phyloP scores from a whole-genome alignment of 108 stramenopile species.

The Fistulifera pelliculosa region DNA sequence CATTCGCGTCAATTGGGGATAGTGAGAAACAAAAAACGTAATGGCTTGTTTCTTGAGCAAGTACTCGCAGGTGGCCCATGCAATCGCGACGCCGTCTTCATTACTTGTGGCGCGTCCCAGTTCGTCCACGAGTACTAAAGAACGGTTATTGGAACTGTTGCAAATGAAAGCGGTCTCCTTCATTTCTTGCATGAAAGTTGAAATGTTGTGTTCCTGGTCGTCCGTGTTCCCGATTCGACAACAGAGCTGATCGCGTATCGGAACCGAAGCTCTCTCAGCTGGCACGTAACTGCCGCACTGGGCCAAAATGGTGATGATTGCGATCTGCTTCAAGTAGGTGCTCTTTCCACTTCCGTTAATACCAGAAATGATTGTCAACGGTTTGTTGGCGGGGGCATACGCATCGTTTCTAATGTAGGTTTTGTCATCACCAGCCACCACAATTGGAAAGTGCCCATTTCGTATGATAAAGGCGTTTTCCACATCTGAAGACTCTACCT shows the following conservation, averaged over 20 bases:
- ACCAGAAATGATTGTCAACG: slow-evolving; percentile 78
- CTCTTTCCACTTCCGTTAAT: slow-evolving; percentile 80
- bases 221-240: slow-evolving; percentile 84
- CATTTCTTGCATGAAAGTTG: slow-evolving; percentile 93
- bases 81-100: slow-evolving; percentile 86
- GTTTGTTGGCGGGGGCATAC: slow-evolving; percentile 42
- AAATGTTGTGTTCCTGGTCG: slow-evolving; percentile 88
- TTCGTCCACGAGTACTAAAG: slow-evolving; percentile 89
- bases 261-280: slow-evolving; percentile 77
- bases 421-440: slow-evolving; percentile 23
- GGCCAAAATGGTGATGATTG: slow-evolving; percentile 82
- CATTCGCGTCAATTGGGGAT: slow-evolving; percentile 64
- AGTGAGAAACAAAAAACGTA: slow-evolving; percentile 88
- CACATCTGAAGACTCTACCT: background rate
- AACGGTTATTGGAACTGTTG: slow-evolving; percentile 59
- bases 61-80: slow-evolving; percentile 80
- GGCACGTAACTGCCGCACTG: slow-evolving; percentile 93
- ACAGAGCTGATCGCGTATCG: slow-evolving; percentile 70
- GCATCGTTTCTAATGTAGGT: slow-evolving; percentile 75
- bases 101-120: slow-evolving; percentile 92
- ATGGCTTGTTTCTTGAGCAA: slow-evolving; percentile 62
- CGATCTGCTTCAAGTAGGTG: slow-evolving; percentile 87
- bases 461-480: slow-evolving; percentile 41
- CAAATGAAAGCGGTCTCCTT: slow-evolving; percentile 88
- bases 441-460: slow-evolving; percentile 76